A percentile compares a stretch with the other conserved stretches of the same genome.
phyloP scores from a whole-genome alignment of 2,329 filamentous ascomycete genomes.

The Rhexocercosporidium sp. region DNA sequence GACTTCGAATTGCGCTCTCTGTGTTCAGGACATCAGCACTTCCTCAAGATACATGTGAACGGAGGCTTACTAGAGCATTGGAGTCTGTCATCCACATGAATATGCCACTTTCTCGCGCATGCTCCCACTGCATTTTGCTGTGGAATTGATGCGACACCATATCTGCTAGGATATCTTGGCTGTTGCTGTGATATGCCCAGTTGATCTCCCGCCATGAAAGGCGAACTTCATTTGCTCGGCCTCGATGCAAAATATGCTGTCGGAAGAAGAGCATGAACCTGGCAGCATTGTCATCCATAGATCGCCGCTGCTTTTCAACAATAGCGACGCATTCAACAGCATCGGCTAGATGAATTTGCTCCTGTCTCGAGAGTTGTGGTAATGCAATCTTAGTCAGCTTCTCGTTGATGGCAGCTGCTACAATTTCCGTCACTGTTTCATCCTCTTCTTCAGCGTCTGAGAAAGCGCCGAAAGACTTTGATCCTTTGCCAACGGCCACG shows the following conservation, averaged over 20 bases:
- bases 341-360: slow-evolving; percentile 84
- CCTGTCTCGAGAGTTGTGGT: slow-evolving; percentile 79
- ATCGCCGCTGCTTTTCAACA: slow-evolving; percentile 85
- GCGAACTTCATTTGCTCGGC: slow-evolving; percentile 65
- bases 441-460: slow-evolving; percentile 59
- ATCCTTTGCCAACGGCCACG: slow-evolving; percentile 29
- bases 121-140: slow-evolving; percentile 80
- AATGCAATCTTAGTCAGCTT: slow-evolving; percentile 77
- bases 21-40: slow-evolving; percentile 42
- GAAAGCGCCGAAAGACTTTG: slow-evolving; percentile 54
- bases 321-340: slow-evolving; percentile 84
- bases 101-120: slow-evolving; percentile 84
- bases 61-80: slow-evolving; percentile 69
- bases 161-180: slow-evolving; percentile 88
- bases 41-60: neutral
- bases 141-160: slow-evolving; percentile 82
- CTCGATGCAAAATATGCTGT: slow-evolving; percentile 75
- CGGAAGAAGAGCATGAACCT: slow-evolving; percentile 88
- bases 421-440: slow-evolving; percentile 71
- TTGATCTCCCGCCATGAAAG: slow-evolving; percentile 81
- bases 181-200: slow-evolving; percentile 83
- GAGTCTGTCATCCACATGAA: slow-evolving; percentile 93
- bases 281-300: slow-evolving; percentile 88
- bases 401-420: slow-evolving; percentile 74
- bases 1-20: slow-evolving; percentile 83